These are phyloP conservation scores for Quercus glauca DNA, from an alignment of 306 rosid species.

Conservation along the genomic window DNA sequence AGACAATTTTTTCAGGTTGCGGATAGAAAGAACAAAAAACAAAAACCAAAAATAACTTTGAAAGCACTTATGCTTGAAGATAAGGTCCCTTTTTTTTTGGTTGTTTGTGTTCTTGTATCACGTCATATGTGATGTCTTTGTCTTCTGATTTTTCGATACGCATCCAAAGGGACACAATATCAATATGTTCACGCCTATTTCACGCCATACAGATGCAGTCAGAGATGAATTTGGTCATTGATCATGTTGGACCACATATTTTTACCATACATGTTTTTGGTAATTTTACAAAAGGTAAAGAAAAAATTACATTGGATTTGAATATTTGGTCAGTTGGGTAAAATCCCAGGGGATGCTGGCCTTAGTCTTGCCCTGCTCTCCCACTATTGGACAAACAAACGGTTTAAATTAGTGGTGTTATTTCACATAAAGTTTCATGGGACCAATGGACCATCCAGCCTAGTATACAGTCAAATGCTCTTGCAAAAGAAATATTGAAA, in stretches of 20 bases:
- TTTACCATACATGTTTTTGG: not conserved
- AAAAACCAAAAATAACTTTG: not conserved
- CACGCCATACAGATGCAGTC: conserved; percentile 11
- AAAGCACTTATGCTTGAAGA: conserved; percentile 14
- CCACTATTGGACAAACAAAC: not conserved
- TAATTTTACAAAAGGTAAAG: not conserved
- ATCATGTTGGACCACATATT: not conserved
- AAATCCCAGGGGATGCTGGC: not conserved
- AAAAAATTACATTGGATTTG: not conserved
- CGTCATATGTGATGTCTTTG: not conserved
- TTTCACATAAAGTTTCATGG: not conserved
- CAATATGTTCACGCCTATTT: conserved; percentile 8
- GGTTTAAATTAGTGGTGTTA: not conserved
- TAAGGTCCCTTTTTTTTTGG: conserved; percentile 4
- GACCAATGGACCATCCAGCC: not conserved
- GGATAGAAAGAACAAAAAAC: not conserved
- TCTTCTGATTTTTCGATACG: not conserved
- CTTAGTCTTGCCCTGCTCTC: not conserved
- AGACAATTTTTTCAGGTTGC: conserved; percentile 21
- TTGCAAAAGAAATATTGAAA: not conserved
- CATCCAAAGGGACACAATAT: conserved; percentile 1
- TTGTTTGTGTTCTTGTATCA: not conserved
- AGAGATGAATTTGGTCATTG: not conserved
- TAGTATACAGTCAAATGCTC: too few species aligned
- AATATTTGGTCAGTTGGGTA: not conserved